Evolutionary conservation across 2,329 filamentous ascomycete genomes (phyloP).

Genomic region (Geoglossum cookeanum): DNA sequence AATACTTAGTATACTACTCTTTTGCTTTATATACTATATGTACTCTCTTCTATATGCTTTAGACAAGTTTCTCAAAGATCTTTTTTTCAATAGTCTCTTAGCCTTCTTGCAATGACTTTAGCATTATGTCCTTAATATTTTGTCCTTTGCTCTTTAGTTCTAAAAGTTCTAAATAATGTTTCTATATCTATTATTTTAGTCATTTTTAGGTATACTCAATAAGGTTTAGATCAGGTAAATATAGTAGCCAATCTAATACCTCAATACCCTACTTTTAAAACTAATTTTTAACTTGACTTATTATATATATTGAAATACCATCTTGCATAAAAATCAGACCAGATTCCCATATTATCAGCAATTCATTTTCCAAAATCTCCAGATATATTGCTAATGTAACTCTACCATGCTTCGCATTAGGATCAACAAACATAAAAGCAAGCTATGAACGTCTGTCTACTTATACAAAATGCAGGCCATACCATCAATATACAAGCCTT

Average conservation of each 20-base stretch:
- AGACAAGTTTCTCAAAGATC: too few species aligned
- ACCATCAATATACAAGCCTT: too few species aligned
- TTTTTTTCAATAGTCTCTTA: too few species aligned
- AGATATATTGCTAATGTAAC: conserved; percentile 8
- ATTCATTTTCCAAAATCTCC: conserved; percentile 6
- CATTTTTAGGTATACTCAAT: conserved; percentile 14
- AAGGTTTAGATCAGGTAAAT: conserved; percentile 11
- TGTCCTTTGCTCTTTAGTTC: conserved; percentile 6
- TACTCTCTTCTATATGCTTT: too few species aligned
- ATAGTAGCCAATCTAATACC: neutral
- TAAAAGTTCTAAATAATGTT: neutral
- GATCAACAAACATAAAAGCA: neutral
- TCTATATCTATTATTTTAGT: conserved; percentile 7
- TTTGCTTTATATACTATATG: too few species aligned
- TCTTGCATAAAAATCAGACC: conserved; percentile 11
- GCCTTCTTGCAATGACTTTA: too few species aligned
- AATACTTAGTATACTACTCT: too few species aligned
- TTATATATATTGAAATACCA: conserved; percentile 11
- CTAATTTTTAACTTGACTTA: conserved; percentile 8
- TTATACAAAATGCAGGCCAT: too few species aligned
- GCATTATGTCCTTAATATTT: neutral
- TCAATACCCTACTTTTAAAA: conserved; percentile 9
- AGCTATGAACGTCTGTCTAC: too few species aligned
- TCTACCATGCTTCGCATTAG: neutral
- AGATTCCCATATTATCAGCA: neutral